These are phyloP conservation scores for Aureobasidium vineae DNA, from an alignment of 2,329 filamentous ascomycete genomes.

Conservation along the genomic window DNA sequence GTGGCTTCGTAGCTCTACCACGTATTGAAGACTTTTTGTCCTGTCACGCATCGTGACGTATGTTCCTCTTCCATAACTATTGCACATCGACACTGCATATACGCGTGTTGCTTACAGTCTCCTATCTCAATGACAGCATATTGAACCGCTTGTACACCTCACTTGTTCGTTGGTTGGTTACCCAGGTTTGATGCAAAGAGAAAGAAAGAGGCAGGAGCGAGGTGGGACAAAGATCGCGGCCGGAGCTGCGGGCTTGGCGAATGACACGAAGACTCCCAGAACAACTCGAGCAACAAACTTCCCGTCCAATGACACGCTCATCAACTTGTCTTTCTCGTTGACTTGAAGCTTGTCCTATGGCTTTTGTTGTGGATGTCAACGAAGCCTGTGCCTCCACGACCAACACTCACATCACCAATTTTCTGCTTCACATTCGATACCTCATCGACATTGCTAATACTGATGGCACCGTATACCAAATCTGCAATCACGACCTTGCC, in stretches of 20 bases:
- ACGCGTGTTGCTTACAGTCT: neutral
- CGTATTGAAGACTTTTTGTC: neutral
- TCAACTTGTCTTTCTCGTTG: neutral
- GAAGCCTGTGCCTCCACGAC: neutral
- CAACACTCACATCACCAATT: neutral
- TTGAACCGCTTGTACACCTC: neutral
- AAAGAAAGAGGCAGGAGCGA: neutral
- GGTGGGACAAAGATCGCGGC: no score
- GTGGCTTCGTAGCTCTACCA: neutral
- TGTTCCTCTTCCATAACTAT: neutral
- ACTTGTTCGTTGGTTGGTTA: neutral
- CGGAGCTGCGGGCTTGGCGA: slow-evolving; percentile 2
- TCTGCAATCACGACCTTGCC: neutral
- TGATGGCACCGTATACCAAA: neutral
- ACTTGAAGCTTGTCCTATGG: neutral
- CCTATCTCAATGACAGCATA: neutral
- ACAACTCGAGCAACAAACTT: neutral
- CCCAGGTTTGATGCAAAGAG: neutral
- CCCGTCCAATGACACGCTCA: neutral
- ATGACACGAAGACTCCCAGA: neutral
- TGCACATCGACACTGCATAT: neutral
- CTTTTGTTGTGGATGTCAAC: slow-evolving; percentile 2
- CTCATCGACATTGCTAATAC: slow-evolving; percentile 5
- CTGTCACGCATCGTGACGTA: neutral
- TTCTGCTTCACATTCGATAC: neutral